Base-by-base conservation (phyloP, 805 yeast genomes). In the Komagataella pastoris region DNA sequence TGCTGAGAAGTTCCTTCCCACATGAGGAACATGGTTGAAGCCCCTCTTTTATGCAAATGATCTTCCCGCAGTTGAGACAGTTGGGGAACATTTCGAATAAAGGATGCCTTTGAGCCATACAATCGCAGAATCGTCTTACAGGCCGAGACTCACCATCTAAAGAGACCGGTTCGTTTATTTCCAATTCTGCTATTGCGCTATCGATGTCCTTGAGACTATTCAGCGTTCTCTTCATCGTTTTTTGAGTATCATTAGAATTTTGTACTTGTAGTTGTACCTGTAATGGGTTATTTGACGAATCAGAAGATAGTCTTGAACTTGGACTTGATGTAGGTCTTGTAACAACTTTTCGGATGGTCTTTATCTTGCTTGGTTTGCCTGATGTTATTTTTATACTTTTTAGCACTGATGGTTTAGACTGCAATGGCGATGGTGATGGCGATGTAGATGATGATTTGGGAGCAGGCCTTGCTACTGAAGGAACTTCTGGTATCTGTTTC, bases 41-140 rank as follows among this genome's bases (percentile, higher is more conserved):
- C 0, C 98, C 98, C 61, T 93, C 98, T 58, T 82, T 83, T 3
- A 76, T 74, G 69, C 99, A 93, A 2, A 93, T 87, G 46, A 93
- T 87, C 64, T 89, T 87, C 8, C 99, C 99, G 64, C 99, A 93
- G 54, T 85, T 81, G 46, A 93, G 67, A 60, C 99, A 93, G 63
- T 93, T 93, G 1, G 99, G 98, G 2, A 95, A 93, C 56, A 85
- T 76, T 52, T 87, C 95, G 55, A 88, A 85, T 30, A 93, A 67
- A 3, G 97, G 96, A 61, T 93, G 99, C 54, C 85, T 71, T 0
- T 85, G 77, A 1, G 91, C 97, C 80, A 83, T 86, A 61, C 98
- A 90, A 55, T 83, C 78, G 62, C 98, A 90, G 3, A 54, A 61
- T 51, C 59, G 56, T 2, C 17, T 54, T 24, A 50, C 44, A 46